These are phyloP conservation scores for Apiospora marii DNA, from an alignment of 2,329 filamentous ascomycete species.

Conservation along the genomic window DNA sequence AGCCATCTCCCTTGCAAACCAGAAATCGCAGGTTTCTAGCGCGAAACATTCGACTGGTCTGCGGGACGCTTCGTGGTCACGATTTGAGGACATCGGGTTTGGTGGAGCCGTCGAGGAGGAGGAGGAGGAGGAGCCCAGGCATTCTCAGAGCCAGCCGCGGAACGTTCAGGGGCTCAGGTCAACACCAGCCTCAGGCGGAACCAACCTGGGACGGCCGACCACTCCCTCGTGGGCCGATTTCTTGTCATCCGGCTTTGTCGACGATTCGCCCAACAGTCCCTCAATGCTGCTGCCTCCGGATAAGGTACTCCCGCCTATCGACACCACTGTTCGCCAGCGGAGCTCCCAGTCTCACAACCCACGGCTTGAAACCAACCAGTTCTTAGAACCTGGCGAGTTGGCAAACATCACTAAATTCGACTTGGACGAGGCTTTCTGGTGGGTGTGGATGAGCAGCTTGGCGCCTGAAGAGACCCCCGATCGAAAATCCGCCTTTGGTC, in stretches of 20 bases:
- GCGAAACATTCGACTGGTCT: constrained; percentile 76
- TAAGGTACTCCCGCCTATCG: constrained; percentile 87
- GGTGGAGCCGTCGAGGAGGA: constrained; percentile 76
- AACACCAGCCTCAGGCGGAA: constrained; percentile 71
- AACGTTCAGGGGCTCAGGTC: constrained; percentile 62
- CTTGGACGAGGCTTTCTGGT: constrained; percentile 97
- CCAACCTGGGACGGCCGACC: constrained; percentile 79
- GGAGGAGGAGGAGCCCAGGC: constrained; percentile 67
- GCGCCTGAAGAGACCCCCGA: constrained; percentile 86
- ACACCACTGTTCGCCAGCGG: constrained; percentile 73
- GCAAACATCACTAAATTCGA: constrained; percentile 88
- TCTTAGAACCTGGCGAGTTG: constrained; percentile 89
- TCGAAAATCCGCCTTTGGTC: constrained; percentile 91
- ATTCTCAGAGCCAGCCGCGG: constrained; percentile 49
- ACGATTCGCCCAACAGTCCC: constrained; percentile 70
- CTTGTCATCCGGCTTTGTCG: constrained; percentile 88
- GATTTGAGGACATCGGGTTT: constrained; percentile 96
- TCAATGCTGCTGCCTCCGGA: constrained; percentile 88
- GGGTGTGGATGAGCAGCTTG: constrained; percentile 99
- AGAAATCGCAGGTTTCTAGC: constrained; percentile 80
- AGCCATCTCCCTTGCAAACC: constrained; percentile 87
- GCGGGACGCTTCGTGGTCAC: constrained; percentile 91
- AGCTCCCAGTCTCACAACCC: constrained; percentile 88
- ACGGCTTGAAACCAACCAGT: constrained; percentile 70
- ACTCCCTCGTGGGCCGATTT: constrained; percentile 99